Percentiles rank a stretch among this genome's conserved stretches.
phyloP scores from a whole-genome alignment of 345 rosid genomes.

The Eucalyptus marginata region DNA sequence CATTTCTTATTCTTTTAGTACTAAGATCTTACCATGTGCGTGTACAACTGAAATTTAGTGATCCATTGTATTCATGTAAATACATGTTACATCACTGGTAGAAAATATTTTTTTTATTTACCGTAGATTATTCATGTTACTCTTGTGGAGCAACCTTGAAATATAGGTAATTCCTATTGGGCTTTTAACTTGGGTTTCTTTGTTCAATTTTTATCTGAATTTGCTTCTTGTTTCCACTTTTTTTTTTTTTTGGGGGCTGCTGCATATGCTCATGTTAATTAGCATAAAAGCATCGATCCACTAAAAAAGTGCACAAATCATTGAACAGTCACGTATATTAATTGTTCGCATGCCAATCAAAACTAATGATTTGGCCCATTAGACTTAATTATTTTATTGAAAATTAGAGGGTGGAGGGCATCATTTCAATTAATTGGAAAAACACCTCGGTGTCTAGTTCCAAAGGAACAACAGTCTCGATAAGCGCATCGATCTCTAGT shows the following conservation, averaged over 20 bases:
- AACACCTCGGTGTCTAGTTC: not conserved
- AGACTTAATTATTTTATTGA: not conserved
- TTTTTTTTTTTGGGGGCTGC: not conserved
- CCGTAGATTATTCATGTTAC: not conserved
- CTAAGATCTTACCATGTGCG: not conserved
- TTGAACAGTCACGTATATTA: not conserved
- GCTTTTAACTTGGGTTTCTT: not conserved
- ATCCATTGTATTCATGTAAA: not conserved
- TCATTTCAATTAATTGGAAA: not conserved
- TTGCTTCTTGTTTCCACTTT: not conserved
- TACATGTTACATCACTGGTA: accelerated
- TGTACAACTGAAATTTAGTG: accelerated
- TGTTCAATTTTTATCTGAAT: not conserved
- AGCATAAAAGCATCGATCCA: not conserved
- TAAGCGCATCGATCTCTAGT: not conserved
- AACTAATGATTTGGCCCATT: not conserved
- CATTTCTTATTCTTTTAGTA: not conserved
- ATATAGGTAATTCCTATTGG: not conserved
- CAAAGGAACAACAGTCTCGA: not conserved
- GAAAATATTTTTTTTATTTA: not conserved
- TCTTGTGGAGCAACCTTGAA: not conserved
- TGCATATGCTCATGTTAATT: not conserved
- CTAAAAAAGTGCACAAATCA: not conserved
- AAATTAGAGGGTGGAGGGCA: not conserved
- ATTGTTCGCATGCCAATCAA: not conserved